Percentiles rank a stretch among this genome's conserved stretches.
These are phyloP conservation scores for Citrus cavaleriei DNA, from an alignment of 345 rosid species.

Conservation along the genomic window DNA sequence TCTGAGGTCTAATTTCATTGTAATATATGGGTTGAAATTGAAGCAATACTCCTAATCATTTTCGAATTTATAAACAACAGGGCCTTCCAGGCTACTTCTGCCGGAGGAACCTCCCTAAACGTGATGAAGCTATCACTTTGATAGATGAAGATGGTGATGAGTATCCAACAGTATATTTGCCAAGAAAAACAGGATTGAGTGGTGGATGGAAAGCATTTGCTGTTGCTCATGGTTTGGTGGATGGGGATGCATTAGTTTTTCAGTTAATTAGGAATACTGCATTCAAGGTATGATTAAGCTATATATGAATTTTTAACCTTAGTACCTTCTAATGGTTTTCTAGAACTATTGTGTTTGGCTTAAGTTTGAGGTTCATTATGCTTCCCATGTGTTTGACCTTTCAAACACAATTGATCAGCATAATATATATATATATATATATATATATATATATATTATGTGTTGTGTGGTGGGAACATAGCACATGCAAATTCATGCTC, in stretches of 20 bases:
- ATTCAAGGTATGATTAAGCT: constrained; percentile 43
- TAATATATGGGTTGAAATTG: background rate
- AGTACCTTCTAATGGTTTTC: background rate
- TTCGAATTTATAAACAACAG: constrained; percentile 14
- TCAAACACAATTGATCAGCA: background rate
- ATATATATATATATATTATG: no score
- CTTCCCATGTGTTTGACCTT: background rate
- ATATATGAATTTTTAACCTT: background rate
- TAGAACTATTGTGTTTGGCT: background rate
- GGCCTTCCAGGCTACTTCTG: constrained; percentile 62
- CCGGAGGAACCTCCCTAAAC: constrained; percentile 35
- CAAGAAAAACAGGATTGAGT: constrained; percentile 50
- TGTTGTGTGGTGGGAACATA: background rate
- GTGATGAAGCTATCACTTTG: constrained; percentile 38
- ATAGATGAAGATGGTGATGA: constrained; percentile 44
- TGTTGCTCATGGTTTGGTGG: constrained; percentile 54
- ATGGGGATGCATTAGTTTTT: constrained; percentile 66
- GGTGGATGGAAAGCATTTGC: constrained; percentile 85
- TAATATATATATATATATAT: no score
- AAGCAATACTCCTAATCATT: background rate
- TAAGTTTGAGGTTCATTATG: background rate
- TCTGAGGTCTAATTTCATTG: background rate
- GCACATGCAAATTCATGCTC: background rate
- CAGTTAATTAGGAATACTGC: constrained; percentile 41
- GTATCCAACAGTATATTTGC: constrained; percentile 45